Conservation (phyloP, 2,329 filamentous ascomycete species). For the Diaporthe citrichinensis region DNA sequence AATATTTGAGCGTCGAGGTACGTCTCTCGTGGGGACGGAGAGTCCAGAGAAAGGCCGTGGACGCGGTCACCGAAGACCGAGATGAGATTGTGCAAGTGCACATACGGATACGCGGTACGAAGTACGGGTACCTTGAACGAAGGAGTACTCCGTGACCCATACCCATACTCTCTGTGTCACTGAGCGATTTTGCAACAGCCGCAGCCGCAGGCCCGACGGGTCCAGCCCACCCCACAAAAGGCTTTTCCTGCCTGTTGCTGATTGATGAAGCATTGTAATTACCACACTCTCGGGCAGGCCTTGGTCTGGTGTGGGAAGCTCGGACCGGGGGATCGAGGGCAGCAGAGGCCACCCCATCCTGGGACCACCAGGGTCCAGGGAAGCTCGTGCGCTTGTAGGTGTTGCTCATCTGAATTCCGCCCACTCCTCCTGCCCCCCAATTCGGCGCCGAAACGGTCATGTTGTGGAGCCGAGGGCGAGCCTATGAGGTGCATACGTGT, state of each 20-base stretch:
- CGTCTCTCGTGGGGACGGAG: conserved; percentile 29
- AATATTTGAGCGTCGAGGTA: conserved; percentile 30
- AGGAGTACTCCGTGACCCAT: background rate
- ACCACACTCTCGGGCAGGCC: conserved; percentile 30
- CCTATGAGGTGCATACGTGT: background rate
- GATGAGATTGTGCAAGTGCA: conserved; percentile 30
- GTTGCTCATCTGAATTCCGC: conserved; percentile 13
- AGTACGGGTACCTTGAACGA: conserved; percentile 11
- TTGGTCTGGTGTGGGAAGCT: conserved; percentile 18
- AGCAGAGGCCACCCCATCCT: conserved; percentile 3
- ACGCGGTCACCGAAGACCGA: conserved; percentile 36
- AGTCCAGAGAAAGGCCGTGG: background rate
- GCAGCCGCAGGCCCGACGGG: conserved; percentile 32
- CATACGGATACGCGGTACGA: conserved; percentile 9
- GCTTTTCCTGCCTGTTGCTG: background rate
- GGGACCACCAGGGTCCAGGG: conserved; percentile 30
- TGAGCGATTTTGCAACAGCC: conserved; percentile 38
- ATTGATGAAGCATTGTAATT: conserved; percentile 31
- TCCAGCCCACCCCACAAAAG: conserved; percentile 12
- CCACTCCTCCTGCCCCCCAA: background rate
- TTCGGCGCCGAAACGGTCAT: conserved; percentile 21
- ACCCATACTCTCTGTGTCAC: background rate
- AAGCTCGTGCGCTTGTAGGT: background rate
- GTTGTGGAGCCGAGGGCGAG: conserved; percentile 16
- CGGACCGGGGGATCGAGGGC: background rate